Evolutionary conservation across 768 basidiomycete genomes (phyloP), one percentile per base, ranked within the genome.

Genomic region (Lentinula aciculospora): DNA sequence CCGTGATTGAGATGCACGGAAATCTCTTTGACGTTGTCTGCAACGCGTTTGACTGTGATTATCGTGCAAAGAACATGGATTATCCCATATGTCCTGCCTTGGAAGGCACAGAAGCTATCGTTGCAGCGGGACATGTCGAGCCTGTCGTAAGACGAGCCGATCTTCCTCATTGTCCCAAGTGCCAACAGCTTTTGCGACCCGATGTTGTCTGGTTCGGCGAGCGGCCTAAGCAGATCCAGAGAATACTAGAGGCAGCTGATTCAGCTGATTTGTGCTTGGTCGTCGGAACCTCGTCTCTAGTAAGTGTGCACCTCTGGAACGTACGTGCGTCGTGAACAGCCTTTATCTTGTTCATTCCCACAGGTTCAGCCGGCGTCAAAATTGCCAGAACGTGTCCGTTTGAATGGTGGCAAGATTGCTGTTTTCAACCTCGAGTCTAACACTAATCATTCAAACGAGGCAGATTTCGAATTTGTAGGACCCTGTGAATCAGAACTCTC

Each of bases 161-260:
- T 8, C 64, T 69, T 34, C 68, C 68, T 27, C 60, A 54, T n/a
- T 68, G 67, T 51, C 57, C 56, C 13, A 29, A 62, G 7, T 68
- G 68, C 47, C 58, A 56, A 5, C 66, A 63, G 10, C 60, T 72
- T 17, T 40, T 64, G 10, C 60, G 71, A 7, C 70, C 71, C 1
- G 71, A 58, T 15, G 69, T 70, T 29, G 67, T 70, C 3, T 72
- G 71, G 71, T 72, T 72, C 54, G 71, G 69, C 4, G 71, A 72
- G 51, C 45, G 42, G 25, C 64, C 66, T 0, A 40, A 60, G 4
- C 56, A 60, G 25, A 46, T 72, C 40, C 60, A 65, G n/a, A 58
- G 64, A 28, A 68, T 71, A 29, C 49, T 62, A 7, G 27, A 58
- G 19, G 28, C 62, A 1, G 60, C 68, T 3, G 57, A 64, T 23